Base-by-base conservation (phyloP, 495 filamentous ascomycete species). In the Xylaria castorea region DNA sequence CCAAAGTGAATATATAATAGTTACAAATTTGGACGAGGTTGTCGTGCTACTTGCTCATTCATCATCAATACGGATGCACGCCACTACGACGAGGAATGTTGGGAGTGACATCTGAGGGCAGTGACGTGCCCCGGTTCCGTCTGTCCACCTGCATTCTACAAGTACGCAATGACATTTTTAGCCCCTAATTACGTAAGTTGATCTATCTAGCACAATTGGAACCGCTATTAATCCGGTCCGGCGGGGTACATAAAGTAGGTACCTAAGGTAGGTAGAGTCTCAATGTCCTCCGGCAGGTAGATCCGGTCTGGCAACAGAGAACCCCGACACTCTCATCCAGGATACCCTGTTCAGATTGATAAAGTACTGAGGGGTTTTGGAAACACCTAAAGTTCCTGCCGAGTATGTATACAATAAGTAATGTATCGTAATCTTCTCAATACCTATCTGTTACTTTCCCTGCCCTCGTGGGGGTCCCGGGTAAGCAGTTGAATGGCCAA, bases 211-310 rank as follows among this genome's bases (percentile, higher is more conserved):
- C 5, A n/a, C n/a, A 8, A n/a, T 2, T 66, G 22, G 27, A 11
- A 40, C 27, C 40, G 18, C 51, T 14, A 57, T 68, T 58, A n/a
- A 60, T 70, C 55, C 55, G 55, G 16, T 62, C 67, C 55, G 55
- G 67, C 67, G 67, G 67, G 67, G 67, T 70, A 70, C 11, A 66
- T n/a, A n/a, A n/a, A n/a, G n/a, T n/a, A n/a, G n/a, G n/a, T n/a
- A n/a, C n/a, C n/a, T n/a, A n/a, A n/a, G n/a, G n/a, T n/a, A n/a
- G 66, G 66, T 68, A 68, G 16, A 50, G 27, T 12, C 42, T 5
- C 42, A 48, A 27, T 11, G 6, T 18, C 63, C 18, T 9, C 30
- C 22, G 18, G n/a, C 11, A 12, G 25, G 60, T 27, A n/a, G 27
- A 20, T 34, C 57, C 18, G 30, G 57, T 38, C 57, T 38, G 32